Evolutionary conservation across 139 green algal genomes (phyloP).

Genomic region (Spirogloea muscicola): DNA sequence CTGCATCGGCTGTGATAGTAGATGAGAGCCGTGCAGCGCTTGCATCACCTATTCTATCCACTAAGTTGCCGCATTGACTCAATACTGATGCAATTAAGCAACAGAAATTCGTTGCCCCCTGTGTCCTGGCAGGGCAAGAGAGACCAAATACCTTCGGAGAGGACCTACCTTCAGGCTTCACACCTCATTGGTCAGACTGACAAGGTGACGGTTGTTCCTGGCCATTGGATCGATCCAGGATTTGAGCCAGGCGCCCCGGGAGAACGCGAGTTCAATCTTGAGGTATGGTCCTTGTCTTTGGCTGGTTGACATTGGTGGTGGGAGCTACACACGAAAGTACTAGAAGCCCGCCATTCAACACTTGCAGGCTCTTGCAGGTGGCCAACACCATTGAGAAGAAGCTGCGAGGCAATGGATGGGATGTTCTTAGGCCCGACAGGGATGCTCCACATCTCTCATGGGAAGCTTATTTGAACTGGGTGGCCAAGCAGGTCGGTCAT

Average conservation of each 20-base stretch:
- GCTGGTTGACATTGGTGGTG: too few species aligned
- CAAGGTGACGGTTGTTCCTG: conserved; percentile 43
- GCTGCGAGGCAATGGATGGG: conserved; percentile 44
- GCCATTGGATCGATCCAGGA: conserved; percentile 55
- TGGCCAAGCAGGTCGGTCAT: conserved; percentile 37
- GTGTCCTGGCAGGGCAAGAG: conserved; percentile 29
- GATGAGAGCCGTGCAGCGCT: too few species aligned
- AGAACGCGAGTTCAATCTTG: conserved; percentile 49
- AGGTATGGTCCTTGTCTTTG: too few species aligned
- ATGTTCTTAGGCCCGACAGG: conserved; percentile 50
- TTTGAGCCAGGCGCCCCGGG: conserved; percentile 50
- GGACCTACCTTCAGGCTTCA: conserved; percentile 13
- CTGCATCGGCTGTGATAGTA: too few species aligned
- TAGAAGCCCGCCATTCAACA: too few species aligned
- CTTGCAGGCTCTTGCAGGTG: too few species aligned
- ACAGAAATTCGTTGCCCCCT: too few species aligned
- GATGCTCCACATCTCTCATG: conserved; percentile 43
- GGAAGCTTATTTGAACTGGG: conserved; percentile 55
- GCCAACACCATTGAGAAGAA: conserved; percentile 20
- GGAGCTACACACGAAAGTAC: too few species aligned
- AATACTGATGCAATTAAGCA: too few species aligned
- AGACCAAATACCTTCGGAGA: background rate
- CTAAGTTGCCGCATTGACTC: too few species aligned
- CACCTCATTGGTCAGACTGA: conserved; percentile 3
- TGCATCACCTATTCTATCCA: too few species aligned